Evolutionary conservation across 1,139 yeast species (phyloP).

Genomic region (Magnusiomyces paraingens): DNA sequence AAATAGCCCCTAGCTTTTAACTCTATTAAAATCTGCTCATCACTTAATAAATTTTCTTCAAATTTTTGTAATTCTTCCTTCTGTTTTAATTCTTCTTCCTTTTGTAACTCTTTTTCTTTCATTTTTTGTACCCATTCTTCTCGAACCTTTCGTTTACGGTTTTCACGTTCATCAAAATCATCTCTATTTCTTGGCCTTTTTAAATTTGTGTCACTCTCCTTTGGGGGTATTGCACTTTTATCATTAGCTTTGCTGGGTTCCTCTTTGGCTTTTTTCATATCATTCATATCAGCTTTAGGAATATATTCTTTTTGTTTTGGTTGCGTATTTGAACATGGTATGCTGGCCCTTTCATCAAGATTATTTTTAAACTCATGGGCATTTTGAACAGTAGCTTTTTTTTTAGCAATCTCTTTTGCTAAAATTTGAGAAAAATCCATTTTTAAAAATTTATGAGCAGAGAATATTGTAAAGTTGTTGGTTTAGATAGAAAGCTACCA

Average conservation of each 20-base stretch:
- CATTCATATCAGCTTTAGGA: constrained; percentile 26
- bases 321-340: constrained; percentile 1
- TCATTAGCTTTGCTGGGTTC: constrained; percentile 21
- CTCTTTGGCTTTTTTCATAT: constrained; percentile 24
- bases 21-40: constrained; percentile 44
- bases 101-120: constrained; percentile 13
- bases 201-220: not conserved
- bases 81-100: constrained; percentile 15
- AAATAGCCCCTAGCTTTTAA: constrained; percentile 36
- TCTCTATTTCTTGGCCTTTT: not conserved
- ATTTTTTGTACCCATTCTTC: constrained; percentile 19
- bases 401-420: constrained; percentile 31
- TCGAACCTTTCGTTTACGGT: constrained; percentile 22
- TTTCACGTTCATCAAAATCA: constrained; percentile 24
- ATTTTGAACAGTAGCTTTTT: constrained; percentile 19
- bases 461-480: too few species aligned
- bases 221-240: constrained; percentile 7
- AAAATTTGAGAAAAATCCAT: constrained; percentile 33
- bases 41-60: constrained; percentile 26
- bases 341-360: constrained; percentile 1
- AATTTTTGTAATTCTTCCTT: constrained; percentile 15
- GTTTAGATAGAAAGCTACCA: too few species aligned
- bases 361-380: not conserved
- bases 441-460: too few species aligned
- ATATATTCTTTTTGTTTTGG: constrained; percentile 16